Base-by-base conservation (phyloP, 495 filamentous ascomycete species). In the Apodospora peruviana region DNA sequence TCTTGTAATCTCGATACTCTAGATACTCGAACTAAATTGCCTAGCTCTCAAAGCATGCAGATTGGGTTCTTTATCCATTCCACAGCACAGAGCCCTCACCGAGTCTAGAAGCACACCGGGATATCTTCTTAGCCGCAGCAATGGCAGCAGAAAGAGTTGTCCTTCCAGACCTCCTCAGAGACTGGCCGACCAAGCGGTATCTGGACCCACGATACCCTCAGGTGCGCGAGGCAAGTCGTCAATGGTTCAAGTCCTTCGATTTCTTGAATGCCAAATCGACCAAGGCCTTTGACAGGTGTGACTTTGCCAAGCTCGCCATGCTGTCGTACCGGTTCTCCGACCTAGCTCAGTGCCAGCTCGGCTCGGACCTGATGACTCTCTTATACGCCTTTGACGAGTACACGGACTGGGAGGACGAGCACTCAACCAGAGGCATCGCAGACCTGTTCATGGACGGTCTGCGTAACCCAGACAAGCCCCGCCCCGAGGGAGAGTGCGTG, bases 341-440 rank as follows among this genome's bases (percentile, higher is more conserved):
- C 21, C 39, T 7, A 41, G 20, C 37, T 17, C 18, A 20, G 14
- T 17, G 14, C 37, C 37, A 17, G 14, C 14, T 20, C 2, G 37
- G 21, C 18, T 18, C 5, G 5, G 43, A 45, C 18, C 43, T 51
- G 20, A 51, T 50, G 48, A 34, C n/a, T 16, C 21, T 46, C 24
- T 40, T 51, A 42, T 51, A 46, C 24, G 35, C 46, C 18, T 34
- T 27, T 12, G 49, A 51, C 19, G 49, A 51, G 43, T 46, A 40
- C 37, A 45, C 49, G n/a, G 49, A 51, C 43, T 21, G 45, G 10
- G 35, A 51, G 19, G 49, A 41, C 36, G 42, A 4, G 9, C 2
- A 21, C 11, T 35, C 10, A 22, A 11, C 24, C 5, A 11, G 29
- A 17, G 10, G 40, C 8, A n/a, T 51, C 5, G 42, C 24, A 10